Conservation (phyloP, 176 grass and related monocot genomes). For the Tuctoria greenei region DNA sequence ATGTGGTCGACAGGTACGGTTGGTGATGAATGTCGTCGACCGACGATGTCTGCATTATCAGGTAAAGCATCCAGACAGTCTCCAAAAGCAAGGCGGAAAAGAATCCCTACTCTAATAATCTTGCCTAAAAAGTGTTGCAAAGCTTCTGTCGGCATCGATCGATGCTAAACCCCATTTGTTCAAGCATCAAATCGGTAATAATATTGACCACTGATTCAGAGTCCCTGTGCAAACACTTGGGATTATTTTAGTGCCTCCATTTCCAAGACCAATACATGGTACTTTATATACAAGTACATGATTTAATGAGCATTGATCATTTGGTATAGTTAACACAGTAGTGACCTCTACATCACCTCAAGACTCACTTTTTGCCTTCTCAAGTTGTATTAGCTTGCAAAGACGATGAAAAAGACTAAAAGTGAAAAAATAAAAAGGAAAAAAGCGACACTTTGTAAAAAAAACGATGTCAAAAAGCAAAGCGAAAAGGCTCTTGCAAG, state of each 20-base stretch:
- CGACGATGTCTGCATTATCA: constrained; percentile 17
- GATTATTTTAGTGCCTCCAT: not conserved
- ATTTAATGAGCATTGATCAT: not conserved
- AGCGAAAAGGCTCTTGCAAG: not conserved
- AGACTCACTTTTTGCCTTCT: not conserved
- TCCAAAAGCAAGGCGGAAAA: not conserved
- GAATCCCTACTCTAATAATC: not conserved
- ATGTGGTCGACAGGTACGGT: too few relatives aligned
- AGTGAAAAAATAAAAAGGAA: not conserved
- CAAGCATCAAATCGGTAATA: constrained; percentile 6
- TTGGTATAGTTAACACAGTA: not conserved
- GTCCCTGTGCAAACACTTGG: constrained; percentile 27
- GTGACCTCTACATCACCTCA: constrained; percentile 12
- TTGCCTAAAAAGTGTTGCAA: constrained; percentile 19
- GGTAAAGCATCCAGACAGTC: constrained; percentile 1
- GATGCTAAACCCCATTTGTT: constrained; percentile 3
- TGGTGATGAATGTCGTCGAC: constrained; percentile 4
- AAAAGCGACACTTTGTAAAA: constrained; percentile 1
- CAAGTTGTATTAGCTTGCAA: constrained; percentile 19
- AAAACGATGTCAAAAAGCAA: constrained; percentile 35
- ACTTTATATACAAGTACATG: not conserved
- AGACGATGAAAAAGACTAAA: constrained; percentile 20
- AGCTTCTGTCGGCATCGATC: constrained; percentile 31
- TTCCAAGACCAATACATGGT: not conserved
- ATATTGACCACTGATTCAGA: constrained; percentile 8